Evolutionary conservation across 2,329 filamentous ascomycete genomes (phyloP).

Genomic region (Cladosporium sp.): DNA sequence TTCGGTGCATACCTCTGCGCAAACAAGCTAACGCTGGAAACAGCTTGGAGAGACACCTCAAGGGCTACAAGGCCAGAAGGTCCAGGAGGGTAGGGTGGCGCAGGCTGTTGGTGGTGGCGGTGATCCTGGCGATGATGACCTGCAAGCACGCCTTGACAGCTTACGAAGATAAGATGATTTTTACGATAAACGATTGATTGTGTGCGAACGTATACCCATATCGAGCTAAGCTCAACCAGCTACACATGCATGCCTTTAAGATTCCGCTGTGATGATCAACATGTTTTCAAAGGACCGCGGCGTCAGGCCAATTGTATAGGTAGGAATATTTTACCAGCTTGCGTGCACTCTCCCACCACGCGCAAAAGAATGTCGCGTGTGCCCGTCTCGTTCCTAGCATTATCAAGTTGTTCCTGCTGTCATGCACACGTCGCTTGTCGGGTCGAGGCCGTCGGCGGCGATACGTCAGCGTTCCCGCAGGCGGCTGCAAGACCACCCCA

Average conservation of each 20-base stretch:
- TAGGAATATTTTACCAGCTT: too few relatives aligned
- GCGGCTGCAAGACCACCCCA: neutral
- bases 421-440: too few relatives aligned
- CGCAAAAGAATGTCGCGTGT: too few relatives aligned
- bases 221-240: neutral
- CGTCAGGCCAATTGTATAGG: too few relatives aligned
- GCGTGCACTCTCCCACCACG: too few relatives aligned
- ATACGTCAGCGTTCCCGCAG: neutral
- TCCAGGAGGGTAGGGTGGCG: constrained; percentile 71
- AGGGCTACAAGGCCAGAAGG: constrained; percentile 67
- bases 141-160: constrained; percentile 89
- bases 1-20: neutral
- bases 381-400: too few relatives aligned
- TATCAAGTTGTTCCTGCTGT: too few relatives aligned
- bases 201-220: constrained; percentile 5
- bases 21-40: constrained; percentile 10
- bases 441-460: too few relatives aligned
- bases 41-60: constrained; percentile 89
- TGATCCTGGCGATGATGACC: constrained; percentile 68
- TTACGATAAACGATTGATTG: constrained; percentile 2
- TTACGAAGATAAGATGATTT: constrained; percentile 39
- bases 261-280: too few relatives aligned
- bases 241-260: too few relatives aligned
- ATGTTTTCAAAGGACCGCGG: too few relatives aligned
- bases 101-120: constrained; percentile 70